Evolutionary conservation across 345 rosid species (phyloP).

Genomic region (Raphanus sativus): DNA sequence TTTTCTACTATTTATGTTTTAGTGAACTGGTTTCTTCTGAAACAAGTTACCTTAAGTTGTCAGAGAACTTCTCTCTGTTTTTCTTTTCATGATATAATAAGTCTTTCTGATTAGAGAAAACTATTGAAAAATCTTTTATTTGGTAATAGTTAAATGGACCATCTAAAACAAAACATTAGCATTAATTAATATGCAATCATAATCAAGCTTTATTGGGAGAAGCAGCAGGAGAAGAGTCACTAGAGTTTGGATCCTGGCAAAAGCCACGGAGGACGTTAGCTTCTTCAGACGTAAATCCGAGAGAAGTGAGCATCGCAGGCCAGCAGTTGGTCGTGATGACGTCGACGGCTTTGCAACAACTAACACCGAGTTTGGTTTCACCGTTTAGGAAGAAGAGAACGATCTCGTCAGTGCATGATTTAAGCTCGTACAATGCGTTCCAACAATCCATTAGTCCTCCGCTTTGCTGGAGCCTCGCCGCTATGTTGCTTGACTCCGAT

Average conservation of each 20-base stretch:
- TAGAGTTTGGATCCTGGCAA: slow-evolving; percentile 43
- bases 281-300: slow-evolving; percentile 63
- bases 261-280: slow-evolving; percentile 58
- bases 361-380: slow-evolving; percentile 50
- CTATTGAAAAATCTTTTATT: neutral
- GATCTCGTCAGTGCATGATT: slow-evolving; percentile 74
- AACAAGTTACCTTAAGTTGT: slow-evolving; percentile 2
- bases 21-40: neutral
- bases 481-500: slow-evolving; percentile 29
- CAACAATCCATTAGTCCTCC: slow-evolving; percentile 63
- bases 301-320: slow-evolving; percentile 76
- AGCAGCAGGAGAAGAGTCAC: slow-evolving; percentile 33
- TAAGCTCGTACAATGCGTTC: slow-evolving; percentile 62
- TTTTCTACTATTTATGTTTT: neutral
- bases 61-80: neutral
- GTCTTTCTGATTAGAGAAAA: neutral
- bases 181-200: neutral
- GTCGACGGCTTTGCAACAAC: slow-evolving; percentile 63
- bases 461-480: slow-evolving; percentile 38
- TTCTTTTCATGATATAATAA: neutral
- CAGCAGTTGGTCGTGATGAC: slow-evolving; percentile 62
- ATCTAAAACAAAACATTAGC: neutral
- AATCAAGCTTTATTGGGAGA: slow-evolving; percentile 20
- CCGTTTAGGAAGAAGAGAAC: slow-evolving; percentile 62
- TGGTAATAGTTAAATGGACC: neutral